Evolutionary conservation across 495 filamentous ascomycete genomes (phyloP), one percentile per base, ranked within the genome.

Genomic region (Margaritispora aquatica): DNA sequence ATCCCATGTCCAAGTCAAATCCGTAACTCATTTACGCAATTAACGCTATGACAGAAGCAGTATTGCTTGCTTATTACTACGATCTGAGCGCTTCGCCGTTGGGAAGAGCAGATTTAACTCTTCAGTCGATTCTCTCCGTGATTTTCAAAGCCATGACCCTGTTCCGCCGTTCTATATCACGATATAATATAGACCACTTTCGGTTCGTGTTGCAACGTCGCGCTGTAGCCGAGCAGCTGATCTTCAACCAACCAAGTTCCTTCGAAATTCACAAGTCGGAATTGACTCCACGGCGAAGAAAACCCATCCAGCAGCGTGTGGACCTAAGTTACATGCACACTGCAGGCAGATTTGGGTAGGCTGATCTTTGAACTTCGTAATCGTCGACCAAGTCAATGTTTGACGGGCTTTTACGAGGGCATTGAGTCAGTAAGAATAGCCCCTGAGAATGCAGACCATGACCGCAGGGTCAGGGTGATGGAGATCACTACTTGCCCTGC

Each of bases 121-220:
- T 23, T 50, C 47, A 23, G 21, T 50, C 21, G 20, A 50, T 53
- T 54, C 23, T 31, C 36, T 44, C 48, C 49, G 56, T 36, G 50
- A 27, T 36, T 31, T 48, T 51, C 15, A n/a, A 38, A 19, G 41
- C 54, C 31, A 23, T n/a, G 36, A 48, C 47, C 54, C 29, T 65
- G 44, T 17, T 44, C 15, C 38, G 38, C 38, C 38, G 41, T 46
- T 26, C 63, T 65, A 65, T 65, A 65, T 62, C 22, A 65, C 9
- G 59, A 44, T 51, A 48, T 59, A 21, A 51, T 62, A 65, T 65
- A 61, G 54, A 49, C 59, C 63, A 38, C 46, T 60, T 60, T 60
- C 53, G 31, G 26, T 27, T 31, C 34, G 24, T 17, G 36, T 31
- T 58, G 44, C 59, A 65, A 60, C 58, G 36, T 55, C 59, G 41